These are phyloP conservation scores for Ascochyta viciae-villosae DNA, from an alignment of 2,329 filamentous ascomycete species.

Conservation along the genomic window DNA sequence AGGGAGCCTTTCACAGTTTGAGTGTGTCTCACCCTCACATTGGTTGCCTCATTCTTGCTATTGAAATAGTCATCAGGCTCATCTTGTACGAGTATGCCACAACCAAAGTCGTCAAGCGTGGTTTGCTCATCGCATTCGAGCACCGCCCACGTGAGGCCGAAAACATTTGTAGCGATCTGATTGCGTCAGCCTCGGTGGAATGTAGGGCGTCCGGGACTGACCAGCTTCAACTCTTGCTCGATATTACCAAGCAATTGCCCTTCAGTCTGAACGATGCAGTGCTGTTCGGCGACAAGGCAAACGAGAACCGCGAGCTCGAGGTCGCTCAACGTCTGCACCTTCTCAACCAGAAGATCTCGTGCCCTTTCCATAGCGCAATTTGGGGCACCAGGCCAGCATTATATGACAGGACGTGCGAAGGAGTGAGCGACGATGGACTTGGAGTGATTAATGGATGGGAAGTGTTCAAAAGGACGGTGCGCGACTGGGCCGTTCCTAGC, in stretches of 20 bases:
- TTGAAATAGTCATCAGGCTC: constrained; percentile 34
- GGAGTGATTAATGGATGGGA: not conserved
- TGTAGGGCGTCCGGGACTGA: constrained; percentile 40
- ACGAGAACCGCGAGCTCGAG: constrained; percentile 86
- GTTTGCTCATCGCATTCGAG: constrained; percentile 76
- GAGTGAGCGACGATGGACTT: no score
- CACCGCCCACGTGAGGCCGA: constrained; percentile 73
- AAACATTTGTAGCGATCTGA: constrained; percentile 72
- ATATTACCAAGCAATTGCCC: constrained; percentile 68
- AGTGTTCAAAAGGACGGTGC: not conserved
- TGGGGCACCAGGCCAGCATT: no score
- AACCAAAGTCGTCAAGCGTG: constrained; percentile 81
- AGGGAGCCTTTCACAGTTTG: not conserved
- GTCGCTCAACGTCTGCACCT: constrained; percentile 81
- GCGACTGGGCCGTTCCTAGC: not conserved
- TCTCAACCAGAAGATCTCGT: constrained; percentile 54
- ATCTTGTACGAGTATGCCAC: constrained; percentile 66
- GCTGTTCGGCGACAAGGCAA: constrained; percentile 80
- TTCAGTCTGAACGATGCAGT: constrained; percentile 85
- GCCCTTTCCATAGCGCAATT: constrained; percentile 27
- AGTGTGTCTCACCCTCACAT: not conserved
- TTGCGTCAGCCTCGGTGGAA: not conserved
- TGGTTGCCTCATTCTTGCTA: constrained; percentile 11
- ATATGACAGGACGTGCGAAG: not conserved
- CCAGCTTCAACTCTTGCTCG: constrained; percentile 75